Evolutionary conservation across 495 filamentous ascomycete species (phyloP).

Genomic region (Ramalina intermedia): DNA sequence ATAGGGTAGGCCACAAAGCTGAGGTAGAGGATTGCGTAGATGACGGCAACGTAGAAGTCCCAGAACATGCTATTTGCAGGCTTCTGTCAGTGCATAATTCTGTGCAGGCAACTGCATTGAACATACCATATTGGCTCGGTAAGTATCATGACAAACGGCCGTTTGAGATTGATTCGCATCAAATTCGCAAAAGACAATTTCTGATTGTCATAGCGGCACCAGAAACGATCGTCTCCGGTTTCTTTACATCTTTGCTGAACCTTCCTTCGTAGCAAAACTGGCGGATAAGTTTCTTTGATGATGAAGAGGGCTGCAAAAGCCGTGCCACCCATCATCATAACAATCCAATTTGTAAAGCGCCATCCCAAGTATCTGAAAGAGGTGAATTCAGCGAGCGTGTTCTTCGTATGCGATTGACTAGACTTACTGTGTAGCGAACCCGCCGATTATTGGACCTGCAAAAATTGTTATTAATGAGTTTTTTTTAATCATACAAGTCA

Average conservation of each 20-base stretch:
- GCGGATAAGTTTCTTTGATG: conserved; percentile 66
- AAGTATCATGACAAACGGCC: conserved; percentile 64
- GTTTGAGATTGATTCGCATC: conserved; percentile 55
- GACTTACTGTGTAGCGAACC: conserved; percentile 40
- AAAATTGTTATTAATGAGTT: too few species aligned
- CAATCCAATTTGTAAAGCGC: conserved; percentile 80
- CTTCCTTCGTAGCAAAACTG: conserved; percentile 53
- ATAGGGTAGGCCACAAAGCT: conserved; percentile 76
- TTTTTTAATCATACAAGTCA: too few species aligned
- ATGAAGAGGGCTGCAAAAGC: conserved; percentile 36
- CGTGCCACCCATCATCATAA: conserved; percentile 50
- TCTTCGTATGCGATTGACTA: neutral
- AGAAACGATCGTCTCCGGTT: conserved; percentile 60
- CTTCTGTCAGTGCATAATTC: neutral
- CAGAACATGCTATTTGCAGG: conserved; percentile 47
- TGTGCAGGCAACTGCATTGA: neutral
- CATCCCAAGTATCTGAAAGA: conserved; percentile 56
- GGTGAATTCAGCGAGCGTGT: neutral
- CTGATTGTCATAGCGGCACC: conserved; percentile 55
- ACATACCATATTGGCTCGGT: conserved; percentile 70
- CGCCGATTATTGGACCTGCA: conserved; percentile 48
- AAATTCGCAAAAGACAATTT: conserved; percentile 37
- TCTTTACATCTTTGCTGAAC: conserved; percentile 56
- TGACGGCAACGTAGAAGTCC: conserved; percentile 54
- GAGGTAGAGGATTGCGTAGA: conserved; percentile 63